A percentile compares a stretch with the other conserved stretches of the same genome.
These are phyloP conservation scores for Cyclocybe aegerita DNA, from an alignment of 768 basidiomycete genomes.

Conservation along the genomic window DNA sequence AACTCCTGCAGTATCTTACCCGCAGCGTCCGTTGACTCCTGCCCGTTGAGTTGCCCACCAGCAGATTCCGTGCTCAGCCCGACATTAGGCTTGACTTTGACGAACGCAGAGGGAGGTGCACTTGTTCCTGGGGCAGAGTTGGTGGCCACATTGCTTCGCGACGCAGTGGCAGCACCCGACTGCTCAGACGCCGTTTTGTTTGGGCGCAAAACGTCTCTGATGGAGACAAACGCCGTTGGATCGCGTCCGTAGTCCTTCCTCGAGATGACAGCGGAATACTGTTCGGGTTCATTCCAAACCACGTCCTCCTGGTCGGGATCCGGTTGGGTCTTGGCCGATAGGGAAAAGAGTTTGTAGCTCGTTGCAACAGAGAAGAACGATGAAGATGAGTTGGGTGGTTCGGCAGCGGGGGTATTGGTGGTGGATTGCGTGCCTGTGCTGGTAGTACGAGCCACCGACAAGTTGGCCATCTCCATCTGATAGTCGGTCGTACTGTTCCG, in stretches of 20 bases:
- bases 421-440: slow-evolving; percentile 18
- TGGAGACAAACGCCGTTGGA: slow-evolving; percentile 50
- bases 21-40: slow-evolving; percentile 34
- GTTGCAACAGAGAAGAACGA: slow-evolving; percentile 50
- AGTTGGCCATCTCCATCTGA: slow-evolving; percentile 41
- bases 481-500: slow-evolving; percentile 58
- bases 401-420: slow-evolving; percentile 22
- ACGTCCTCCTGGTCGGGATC: slow-evolving; percentile 62
- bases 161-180: slow-evolving; percentile 7
- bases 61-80: slow-evolving; percentile 49
- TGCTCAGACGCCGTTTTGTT: slow-evolving; percentile 33
- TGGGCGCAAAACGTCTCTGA: slow-evolving; percentile 63
- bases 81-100: slow-evolving; percentile 42
- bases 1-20: slow-evolving; percentile 35
- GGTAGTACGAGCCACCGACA: slow-evolving; percentile 29
- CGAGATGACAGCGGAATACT: slow-evolving; percentile 57
- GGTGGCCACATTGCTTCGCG: slow-evolving; percentile 17
- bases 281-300: slow-evolving; percentile 61
- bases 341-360: slow-evolving; percentile 49
- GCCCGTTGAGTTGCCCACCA: slow-evolving; percentile 45
- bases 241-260: slow-evolving; percentile 67
- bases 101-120: slow-evolving; percentile 11
- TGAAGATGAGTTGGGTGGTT: slow-evolving; percentile 28
- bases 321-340: slow-evolving; percentile 36
- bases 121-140: neutral